These are phyloP conservation scores for Malassezia furfur DNA, from an alignment of 1,284 basidiomycete genomes.

Conservation along the genomic window DNA sequence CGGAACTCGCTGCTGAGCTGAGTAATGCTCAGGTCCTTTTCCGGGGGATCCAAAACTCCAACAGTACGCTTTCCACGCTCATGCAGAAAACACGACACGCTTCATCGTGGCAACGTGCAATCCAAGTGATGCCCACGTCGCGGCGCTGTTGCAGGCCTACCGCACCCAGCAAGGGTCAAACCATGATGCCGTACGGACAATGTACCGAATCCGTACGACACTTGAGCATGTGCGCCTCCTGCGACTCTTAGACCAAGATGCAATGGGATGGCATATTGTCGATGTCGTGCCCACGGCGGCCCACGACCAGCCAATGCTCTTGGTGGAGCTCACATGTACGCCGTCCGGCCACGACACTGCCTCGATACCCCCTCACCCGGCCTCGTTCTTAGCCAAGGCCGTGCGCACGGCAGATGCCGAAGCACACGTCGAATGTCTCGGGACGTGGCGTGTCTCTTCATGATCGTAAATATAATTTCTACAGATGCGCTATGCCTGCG, in stretches of 20 bases:
- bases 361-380: not conserved
- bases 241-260: no score
- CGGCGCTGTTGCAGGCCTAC: not conserved
- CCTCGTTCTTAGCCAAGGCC: not conserved
- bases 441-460: not conserved
- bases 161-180: no score
- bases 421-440: not conserved
- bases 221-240: no score
- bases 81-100: constrained; percentile 12
- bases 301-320: no score
- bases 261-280: no score
- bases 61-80: not conserved
- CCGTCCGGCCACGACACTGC: no score
- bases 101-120: constrained; percentile 8
- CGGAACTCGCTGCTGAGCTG: constrained; percentile 5
- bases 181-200: no score
- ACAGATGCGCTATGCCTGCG: not conserved
- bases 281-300: no score
- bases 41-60: constrained; percentile 9
- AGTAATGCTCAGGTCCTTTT: not conserved
- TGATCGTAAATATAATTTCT: no score
- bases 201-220: no score
- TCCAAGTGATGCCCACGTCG: not conserved
- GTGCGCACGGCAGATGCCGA: not conserved
- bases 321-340: no score